phyloP scores from a whole-genome alignment of 2,329 filamentous ascomycete species.

The Fusarium sp. region DNA sequence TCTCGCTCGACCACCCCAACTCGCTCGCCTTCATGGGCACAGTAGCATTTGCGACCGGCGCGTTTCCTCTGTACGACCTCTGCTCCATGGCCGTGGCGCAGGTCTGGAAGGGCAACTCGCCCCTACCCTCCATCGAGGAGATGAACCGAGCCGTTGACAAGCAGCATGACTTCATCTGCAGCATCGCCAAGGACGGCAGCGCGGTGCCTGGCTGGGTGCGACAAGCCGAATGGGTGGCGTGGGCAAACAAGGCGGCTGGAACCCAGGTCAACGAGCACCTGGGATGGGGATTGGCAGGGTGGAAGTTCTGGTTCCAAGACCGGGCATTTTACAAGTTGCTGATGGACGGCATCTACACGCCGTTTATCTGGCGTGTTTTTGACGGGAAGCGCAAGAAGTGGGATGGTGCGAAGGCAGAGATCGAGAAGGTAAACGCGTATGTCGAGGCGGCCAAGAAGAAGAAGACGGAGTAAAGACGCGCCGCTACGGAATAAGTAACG shows the following conservation, averaged over 20 bases:
- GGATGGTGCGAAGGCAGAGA: constrained; percentile 56
- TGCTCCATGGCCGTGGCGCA: constrained; percentile 61
- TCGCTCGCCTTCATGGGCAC: constrained; percentile 62
- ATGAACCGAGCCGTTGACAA: constrained; percentile 57
- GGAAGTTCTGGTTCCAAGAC: constrained; percentile 60
- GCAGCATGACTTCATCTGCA: constrained; percentile 54
- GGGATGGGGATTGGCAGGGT: constrained; percentile 58
- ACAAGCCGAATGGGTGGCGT: constrained; percentile 56
- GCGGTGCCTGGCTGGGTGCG: constrained; percentile 49
- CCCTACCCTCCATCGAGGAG: constrained; percentile 53
- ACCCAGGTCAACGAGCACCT: constrained; percentile 58
- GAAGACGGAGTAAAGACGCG: constrained; percentile 23
- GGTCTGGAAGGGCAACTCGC: constrained; percentile 58
- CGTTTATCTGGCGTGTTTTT: constrained; percentile 60
- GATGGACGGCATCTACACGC: constrained; percentile 58
- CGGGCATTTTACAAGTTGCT: constrained; percentile 56
- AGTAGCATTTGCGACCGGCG: constrained; percentile 53
- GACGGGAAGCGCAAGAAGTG: constrained; percentile 59
- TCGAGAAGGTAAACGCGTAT: constrained; percentile 51
- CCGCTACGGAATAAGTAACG: not conserved
- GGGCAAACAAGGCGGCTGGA: constrained; percentile 60
- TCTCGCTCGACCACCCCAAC: constrained; percentile 60
- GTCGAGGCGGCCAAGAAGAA: constrained; percentile 37
- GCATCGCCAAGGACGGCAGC: constrained; percentile 47
- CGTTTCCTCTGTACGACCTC: constrained; percentile 59